Evolutionary conservation across 2,329 filamentous ascomycete genomes (phyloP).

Genomic region (Corniculantispora saksenae): DNA sequence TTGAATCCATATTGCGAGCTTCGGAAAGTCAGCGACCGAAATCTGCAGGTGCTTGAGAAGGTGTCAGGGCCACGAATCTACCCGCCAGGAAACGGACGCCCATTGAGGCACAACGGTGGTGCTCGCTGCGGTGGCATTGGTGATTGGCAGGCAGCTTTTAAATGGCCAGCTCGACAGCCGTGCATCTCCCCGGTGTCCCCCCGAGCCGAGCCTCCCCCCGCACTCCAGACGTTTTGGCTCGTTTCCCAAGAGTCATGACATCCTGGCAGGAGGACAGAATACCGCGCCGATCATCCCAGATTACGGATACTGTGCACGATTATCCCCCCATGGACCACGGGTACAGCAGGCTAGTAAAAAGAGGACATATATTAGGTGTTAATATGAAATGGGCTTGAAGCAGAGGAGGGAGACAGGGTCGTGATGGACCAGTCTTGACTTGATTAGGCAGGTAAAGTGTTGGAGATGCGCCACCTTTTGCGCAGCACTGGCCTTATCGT

Average conservation of each 20-base stretch:
- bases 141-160: too few relatives aligned
- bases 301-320: background rate
- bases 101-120: too few relatives aligned
- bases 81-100: too few relatives aligned
- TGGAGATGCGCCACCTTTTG: background rate
- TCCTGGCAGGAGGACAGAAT: background rate
- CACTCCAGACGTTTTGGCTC: background rate
- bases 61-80: too few relatives aligned
- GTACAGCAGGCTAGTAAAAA: background rate
- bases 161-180: too few relatives aligned
- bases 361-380: background rate
- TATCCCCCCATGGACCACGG: background rate
- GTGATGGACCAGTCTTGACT: conserved; percentile 4
- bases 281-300: conserved; percentile 2
- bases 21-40: background rate
- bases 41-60: background rate
- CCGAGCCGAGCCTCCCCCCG: background rate
- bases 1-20: background rate
- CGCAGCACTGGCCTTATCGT: background rate
- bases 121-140: too few relatives aligned
- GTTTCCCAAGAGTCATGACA: background rate
- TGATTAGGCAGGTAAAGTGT: background rate
- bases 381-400: background rate
- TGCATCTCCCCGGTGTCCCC: background rate
- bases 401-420: background rate